Percentiles rank a stretch among this genome's conserved stretches.
Conservation (phyloP, 805 yeast genomes). For the Lipomyces sp. region DNA sequence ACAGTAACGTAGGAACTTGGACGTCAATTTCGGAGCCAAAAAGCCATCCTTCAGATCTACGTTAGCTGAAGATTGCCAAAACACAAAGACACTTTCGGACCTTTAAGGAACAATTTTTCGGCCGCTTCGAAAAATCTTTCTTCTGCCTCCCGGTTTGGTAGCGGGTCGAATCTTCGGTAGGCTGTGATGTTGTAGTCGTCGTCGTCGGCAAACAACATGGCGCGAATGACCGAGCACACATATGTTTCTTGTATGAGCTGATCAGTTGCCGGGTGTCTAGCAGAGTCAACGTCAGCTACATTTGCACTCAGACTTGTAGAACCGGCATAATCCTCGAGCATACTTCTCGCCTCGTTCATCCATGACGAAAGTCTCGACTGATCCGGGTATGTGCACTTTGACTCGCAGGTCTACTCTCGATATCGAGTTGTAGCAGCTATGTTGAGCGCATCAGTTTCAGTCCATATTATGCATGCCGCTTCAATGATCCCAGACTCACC, state of each 20-base stretch:
- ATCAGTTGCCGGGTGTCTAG: slow-evolving; percentile 34
- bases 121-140: slow-evolving; percentile 59
- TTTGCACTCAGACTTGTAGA: too few relatives aligned
- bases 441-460: slow-evolving; percentile 31
- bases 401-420: slow-evolving; percentile 70
- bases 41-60: slow-evolving; percentile 38
- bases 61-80: too few relatives aligned
- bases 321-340: too few relatives aligned
- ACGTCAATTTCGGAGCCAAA: slow-evolving; percentile 66
- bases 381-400: slow-evolving; percentile 54
- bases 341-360: slow-evolving; percentile 42
- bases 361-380: slow-evolving; percentile 41
- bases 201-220: slow-evolving; percentile 74
- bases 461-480: neutral
- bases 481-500: slow-evolving; percentile 26
- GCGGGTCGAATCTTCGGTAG: slow-evolving; percentile 78
- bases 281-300: neutral
- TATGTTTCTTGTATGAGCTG: slow-evolving; percentile 49
- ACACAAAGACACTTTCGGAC: too few relatives aligned
- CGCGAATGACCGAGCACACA: slow-evolving; percentile 68
- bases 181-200: slow-evolving; percentile 76
- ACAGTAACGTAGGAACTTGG: slow-evolving; percentile 61
- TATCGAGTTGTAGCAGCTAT: slow-evolving; percentile 63
- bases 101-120: slow-evolving; percentile 62
- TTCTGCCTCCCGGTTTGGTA: slow-evolving; percentile 49